These are phyloP conservation scores for Nicotiana benthamiana DNA, from an alignment of 257 asterid genomes.

Conservation along the genomic window DNA sequence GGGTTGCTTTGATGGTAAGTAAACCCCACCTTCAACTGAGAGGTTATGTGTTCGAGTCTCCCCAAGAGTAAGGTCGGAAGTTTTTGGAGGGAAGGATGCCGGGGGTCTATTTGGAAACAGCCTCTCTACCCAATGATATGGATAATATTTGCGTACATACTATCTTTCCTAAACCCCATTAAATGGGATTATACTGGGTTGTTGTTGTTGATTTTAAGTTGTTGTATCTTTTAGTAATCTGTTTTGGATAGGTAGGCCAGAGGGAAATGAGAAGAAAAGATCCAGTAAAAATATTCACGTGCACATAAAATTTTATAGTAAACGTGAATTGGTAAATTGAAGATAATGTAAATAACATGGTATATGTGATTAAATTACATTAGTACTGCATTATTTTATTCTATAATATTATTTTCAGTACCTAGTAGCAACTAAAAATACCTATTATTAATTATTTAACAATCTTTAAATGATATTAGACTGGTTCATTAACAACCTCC, in stretches of 20 bases:
- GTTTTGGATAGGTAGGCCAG: background rate
- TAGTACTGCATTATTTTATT: background rate
- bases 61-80: too few species aligned
- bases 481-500: background rate
- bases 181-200: too few species aligned
- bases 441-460: background rate
- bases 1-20: too few species aligned
- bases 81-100: too few species aligned
- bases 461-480: background rate
- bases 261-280: background rate
- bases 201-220: background rate
- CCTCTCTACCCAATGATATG: too few species aligned
- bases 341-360: background rate
- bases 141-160: too few species aligned
- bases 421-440: background rate
- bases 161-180: too few species aligned
- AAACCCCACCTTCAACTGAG: too few species aligned
- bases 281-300: background rate
- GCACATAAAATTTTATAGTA: background rate
- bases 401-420: background rate
- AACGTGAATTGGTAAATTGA: background rate
- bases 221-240: background rate
- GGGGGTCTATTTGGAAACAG: too few species aligned
- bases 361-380: background rate
- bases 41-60: too few species aligned